Evolutionary conservation across 495 filamentous ascomycete species (phyloP).

Genomic region (Astrothelium macrocarpum): DNA sequence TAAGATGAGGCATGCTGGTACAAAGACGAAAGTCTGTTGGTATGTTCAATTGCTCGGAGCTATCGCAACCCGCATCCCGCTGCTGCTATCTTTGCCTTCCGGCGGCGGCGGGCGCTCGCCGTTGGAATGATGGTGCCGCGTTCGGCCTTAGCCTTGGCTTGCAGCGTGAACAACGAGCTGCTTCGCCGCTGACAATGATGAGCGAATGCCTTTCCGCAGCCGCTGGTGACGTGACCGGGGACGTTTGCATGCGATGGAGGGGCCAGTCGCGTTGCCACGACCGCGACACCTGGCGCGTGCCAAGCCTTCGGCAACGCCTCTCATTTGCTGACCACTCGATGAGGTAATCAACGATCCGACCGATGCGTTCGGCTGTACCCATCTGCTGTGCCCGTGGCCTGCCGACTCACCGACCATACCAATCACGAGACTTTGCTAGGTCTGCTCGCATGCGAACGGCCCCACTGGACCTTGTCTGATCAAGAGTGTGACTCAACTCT

Average conservation of each 20-base stretch:
- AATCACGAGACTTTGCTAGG: too few relatives aligned
- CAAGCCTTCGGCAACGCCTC: background rate
- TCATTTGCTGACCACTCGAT: background rate
- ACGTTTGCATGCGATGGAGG: background rate
- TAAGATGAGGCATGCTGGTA: constrained; percentile 6
- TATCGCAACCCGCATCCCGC: background rate
- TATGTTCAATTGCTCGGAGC: background rate
- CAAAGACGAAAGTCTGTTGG: background rate
- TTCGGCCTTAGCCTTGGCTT: background rate
- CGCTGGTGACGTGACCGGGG: background rate
- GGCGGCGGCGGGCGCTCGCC: too few relatives aligned
- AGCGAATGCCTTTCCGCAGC: too few relatives aligned
- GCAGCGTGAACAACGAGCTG: background rate
- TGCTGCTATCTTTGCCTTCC: background rate
- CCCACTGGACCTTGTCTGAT: background rate
- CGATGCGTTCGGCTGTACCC: background rate
- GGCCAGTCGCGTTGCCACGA: background rate
- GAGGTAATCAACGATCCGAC: background rate
- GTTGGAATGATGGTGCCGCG: too few relatives aligned
- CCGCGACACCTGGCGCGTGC: background rate
- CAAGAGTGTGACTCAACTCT: background rate
- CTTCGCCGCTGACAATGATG: too few relatives aligned
- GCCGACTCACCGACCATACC: background rate
- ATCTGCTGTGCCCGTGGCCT: background rate
- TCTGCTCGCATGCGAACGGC: background rate